phyloP scores from a whole-genome alignment of 1,139 yeast genomes.

The Candida sp. region DNA sequence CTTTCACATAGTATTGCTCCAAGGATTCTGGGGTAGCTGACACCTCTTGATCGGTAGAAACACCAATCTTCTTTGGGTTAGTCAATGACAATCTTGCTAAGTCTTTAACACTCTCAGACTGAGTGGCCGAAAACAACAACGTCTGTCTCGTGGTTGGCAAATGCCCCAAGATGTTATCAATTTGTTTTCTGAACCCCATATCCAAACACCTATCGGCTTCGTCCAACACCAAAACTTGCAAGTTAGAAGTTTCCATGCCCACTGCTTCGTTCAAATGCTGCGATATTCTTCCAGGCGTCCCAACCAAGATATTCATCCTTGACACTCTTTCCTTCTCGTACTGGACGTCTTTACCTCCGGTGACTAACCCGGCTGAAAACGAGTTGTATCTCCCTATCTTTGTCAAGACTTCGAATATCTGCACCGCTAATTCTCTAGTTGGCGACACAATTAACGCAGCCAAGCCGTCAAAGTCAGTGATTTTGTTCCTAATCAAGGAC shows the following conservation, averaged over 20 bases:
- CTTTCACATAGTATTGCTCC: slow-evolving; percentile 79
- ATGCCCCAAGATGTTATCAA: slow-evolving; percentile 85
- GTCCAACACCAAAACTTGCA: slow-evolving; percentile 86
- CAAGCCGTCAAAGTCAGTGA: slow-evolving; percentile 91
- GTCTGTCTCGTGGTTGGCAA: slow-evolving; percentile 91
- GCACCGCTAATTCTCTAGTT: slow-evolving; percentile 93
- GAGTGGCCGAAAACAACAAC: slow-evolving; percentile 90
- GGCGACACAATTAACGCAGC: slow-evolving; percentile 95
- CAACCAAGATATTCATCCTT: slow-evolving; percentile 84
- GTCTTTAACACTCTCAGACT: slow-evolving; percentile 84
- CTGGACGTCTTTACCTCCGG: slow-evolving; percentile 95
- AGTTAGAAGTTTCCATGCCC: slow-evolving; percentile 78
- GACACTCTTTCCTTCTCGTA: slow-evolving; percentile 87
- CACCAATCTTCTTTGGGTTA: slow-evolving; percentile 78
- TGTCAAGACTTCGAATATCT: slow-evolving; percentile 87
- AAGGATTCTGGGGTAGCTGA: slow-evolving; percentile 80
- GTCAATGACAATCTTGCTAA: slow-evolving; percentile 87
- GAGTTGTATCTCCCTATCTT: slow-evolving; percentile 82
- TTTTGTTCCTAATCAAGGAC: slow-evolving; percentile 66
- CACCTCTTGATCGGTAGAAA: slow-evolving; percentile 52
- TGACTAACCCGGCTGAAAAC: slow-evolving; percentile 93
- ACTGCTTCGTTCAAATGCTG: slow-evolving; percentile 97
- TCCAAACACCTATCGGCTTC: slow-evolving; percentile 98
- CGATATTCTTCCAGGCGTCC: slow-evolving; percentile 94
- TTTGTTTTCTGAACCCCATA: slow-evolving; percentile 92